A percentile compares a stretch with the other conserved stretches of the same genome.
These are phyloP conservation scores for Cryptosporidium andersoni DNA, from an alignment of 169 alveolate genomes.

Conservation along the genomic window DNA sequence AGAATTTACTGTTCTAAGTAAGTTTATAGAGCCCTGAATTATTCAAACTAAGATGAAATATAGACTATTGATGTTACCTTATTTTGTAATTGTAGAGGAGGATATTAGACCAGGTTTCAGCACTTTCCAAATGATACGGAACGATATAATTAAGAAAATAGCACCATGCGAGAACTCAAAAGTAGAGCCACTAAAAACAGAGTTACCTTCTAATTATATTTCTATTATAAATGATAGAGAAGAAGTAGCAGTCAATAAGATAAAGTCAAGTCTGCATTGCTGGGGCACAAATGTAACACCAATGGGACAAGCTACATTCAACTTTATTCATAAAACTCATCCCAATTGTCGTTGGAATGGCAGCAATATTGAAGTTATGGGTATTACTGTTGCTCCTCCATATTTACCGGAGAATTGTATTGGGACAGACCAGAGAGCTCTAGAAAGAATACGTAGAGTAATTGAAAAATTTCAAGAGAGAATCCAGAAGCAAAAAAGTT, in stretches of 20 bases:
- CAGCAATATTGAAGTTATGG: conserved; percentile 63
- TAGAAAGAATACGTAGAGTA: conserved; percentile 59
- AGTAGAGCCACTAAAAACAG: conserved; percentile 2
- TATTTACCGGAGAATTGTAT: conserved; percentile 66
- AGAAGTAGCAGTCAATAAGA: conserved; percentile 16
- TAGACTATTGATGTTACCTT: background rate
- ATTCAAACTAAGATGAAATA: background rate
- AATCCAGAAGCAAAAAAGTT: background rate
- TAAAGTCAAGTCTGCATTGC: conserved; percentile 19
- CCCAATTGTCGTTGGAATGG: conserved; percentile 61
- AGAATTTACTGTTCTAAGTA: conserved; percentile 53
- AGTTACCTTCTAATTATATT: conserved; percentile 45
- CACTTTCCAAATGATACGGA: conserved; percentile 33
- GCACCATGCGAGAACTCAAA: conserved; percentile 20
- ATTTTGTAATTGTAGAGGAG: conserved; percentile 6
- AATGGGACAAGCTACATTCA: conserved; percentile 69
- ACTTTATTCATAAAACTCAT: conserved; percentile 61
- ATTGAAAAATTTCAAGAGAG: conserved; percentile 56
- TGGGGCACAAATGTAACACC: conserved; percentile 66
- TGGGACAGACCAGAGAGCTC: conserved; percentile 46
- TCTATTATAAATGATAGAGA: conserved; percentile 45
- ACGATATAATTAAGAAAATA: conserved; percentile 26
- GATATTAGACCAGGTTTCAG: conserved; percentile 49
- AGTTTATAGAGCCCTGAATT: background rate
- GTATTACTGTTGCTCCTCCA: conserved; percentile 65